A percentile compares a stretch with the other conserved stretches of the same genome.
These are phyloP conservation scores for Coleophoma cylindrospora DNA, from an alignment of 2,329 filamentous ascomycete genomes.

Conservation along the genomic window DNA sequence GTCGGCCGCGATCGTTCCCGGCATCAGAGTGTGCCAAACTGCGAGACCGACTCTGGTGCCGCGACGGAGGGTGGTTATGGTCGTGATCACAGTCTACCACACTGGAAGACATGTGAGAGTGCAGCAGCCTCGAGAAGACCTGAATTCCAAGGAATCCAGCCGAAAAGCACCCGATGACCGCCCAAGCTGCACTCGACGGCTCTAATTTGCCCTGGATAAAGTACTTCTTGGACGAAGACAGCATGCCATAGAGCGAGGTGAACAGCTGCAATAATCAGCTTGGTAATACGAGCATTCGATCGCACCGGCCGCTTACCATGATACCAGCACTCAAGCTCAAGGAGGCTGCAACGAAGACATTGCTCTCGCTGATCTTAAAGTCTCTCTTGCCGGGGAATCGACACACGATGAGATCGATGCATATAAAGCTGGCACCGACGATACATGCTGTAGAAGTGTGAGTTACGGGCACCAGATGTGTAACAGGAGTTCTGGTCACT, in stretches of 20 bases:
- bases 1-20: conserved; percentile 5
- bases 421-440: conserved; percentile 79
- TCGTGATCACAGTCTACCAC: conserved; percentile 77
- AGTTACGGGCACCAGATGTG: neutral
- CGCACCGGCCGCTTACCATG: conserved; percentile 62
- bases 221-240: conserved; percentile 79
- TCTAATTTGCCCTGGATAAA: conserved; percentile 64
- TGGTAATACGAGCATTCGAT: neutral
- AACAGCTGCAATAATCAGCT: conserved; percentile 59
- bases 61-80: conserved; percentile 48
- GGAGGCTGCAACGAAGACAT: conserved; percentile 79
- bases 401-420: conserved; percentile 73
- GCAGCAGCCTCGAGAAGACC: conserved; percentile 64
- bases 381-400: conserved; percentile 66
- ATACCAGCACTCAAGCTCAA: conserved; percentile 92
- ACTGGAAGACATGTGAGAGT: conserved; percentile 71
- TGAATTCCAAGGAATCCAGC: conserved; percentile 73
- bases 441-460: conserved; percentile 46
- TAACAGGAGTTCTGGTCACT: conserved; percentile 21
- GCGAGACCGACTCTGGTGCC: conserved; percentile 21
- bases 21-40: conserved; percentile 6
- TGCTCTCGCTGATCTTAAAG: conserved; percentile 88
- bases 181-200: conserved; percentile 61
- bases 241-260: conserved; percentile 87
- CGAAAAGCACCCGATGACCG: conserved; percentile 66